Base-by-base conservation (phyloP, 2,329 filamentous ascomycete genomes). In the Sclerotinia borealis region DNA sequence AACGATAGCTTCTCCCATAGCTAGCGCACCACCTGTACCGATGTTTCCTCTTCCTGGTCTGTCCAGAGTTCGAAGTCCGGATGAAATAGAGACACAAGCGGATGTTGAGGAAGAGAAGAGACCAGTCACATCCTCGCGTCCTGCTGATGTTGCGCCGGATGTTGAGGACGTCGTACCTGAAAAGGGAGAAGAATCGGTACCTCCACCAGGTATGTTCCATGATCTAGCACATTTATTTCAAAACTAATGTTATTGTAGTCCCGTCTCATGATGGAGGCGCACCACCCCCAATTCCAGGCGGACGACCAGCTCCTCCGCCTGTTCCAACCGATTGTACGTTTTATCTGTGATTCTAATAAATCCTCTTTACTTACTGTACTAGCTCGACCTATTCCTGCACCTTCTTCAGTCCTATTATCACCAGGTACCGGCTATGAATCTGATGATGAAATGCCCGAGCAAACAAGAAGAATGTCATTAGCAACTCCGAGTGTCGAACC, bases 391-490 rank as follows among this genome's bases (percentile, higher is more conserved):
- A 79, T 81, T 1, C 84, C 84, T 39, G 79, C 79, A 47, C 80
- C 83, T 58, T 78, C 83, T 45, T 77, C 81, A 41, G 79, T 79
- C 49, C 73, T 84, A 19, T 80, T 82, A 54, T 90, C 90, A 47
- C 87, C 86, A 51, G 91, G 87, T 64, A 83, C 89, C 65, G 92
- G 92, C 36, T 96, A 92, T 1, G 91, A 90, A 74, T 95, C 93
- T 49, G 93, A 96, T 70, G 93, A 97, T 74, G 93, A 97, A 75
- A 79, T 92, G 70, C 92, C 89, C 11, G 79, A 80, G 60, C 76
- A 76, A 72, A 72, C 81, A 70, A 75, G 76, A 68, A 76, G 79
- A 58, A 75, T 81, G 68, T 70, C 76, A 71, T 60, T 81, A 59
- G 75, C 75, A 59, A 76, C 77, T 36, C 75, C 77, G 22, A 66